Evolutionary conservation across 257 asterid species (phyloP).

Genomic region (Hygrophila difformis): DNA sequence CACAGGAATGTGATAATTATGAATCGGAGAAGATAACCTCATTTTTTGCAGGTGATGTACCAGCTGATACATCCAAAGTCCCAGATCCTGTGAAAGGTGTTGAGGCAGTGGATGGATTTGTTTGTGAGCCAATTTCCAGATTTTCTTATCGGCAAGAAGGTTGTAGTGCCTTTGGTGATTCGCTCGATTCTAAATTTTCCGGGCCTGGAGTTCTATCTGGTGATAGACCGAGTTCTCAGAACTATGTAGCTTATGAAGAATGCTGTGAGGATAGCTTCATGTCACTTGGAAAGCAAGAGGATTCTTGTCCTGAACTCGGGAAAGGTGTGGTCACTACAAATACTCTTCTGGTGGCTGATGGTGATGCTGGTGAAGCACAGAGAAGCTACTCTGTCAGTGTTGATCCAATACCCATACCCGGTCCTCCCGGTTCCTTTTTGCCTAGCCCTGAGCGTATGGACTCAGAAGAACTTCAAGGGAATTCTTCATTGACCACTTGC

Average conservation of each 20-base stretch:
- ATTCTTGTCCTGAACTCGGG: constrained; percentile 25
- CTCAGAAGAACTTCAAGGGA: constrained; percentile 64
- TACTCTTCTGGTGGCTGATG: constrained; percentile 23
- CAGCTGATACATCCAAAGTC: constrained; percentile 11
- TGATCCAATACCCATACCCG: constrained; percentile 76
- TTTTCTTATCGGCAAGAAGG: constrained; percentile 25
- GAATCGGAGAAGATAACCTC: constrained; percentile 22
- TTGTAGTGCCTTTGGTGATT: constrained; percentile 33
- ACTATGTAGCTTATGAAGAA: no score
- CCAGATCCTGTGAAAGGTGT: constrained; percentile 25
- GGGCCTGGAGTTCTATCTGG: constrained; percentile 27
- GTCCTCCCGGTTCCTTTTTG: constrained; percentile 81
- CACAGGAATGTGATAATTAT: constrained; percentile 22
- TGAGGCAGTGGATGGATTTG: constrained; percentile 22
- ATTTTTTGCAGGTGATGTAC: constrained; percentile 16
- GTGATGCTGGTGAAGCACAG: constrained; percentile 33
- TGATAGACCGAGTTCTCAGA: constrained; percentile 23
- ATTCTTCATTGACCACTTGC: constrained; percentile 55
- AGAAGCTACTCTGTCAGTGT: constrained; percentile 61
- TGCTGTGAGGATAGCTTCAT: no score
- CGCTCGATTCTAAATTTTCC: constrained; percentile 31
- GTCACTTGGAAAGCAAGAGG: constrained; percentile 40
- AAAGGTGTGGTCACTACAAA: constrained; percentile 22
- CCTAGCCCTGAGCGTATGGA: constrained; percentile 72
- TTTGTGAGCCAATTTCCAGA: constrained; percentile 27